phyloP scores from a whole-genome alignment of 2,329 filamentous ascomycete genomes.

The Sphaerostilbella broomeana region DNA sequence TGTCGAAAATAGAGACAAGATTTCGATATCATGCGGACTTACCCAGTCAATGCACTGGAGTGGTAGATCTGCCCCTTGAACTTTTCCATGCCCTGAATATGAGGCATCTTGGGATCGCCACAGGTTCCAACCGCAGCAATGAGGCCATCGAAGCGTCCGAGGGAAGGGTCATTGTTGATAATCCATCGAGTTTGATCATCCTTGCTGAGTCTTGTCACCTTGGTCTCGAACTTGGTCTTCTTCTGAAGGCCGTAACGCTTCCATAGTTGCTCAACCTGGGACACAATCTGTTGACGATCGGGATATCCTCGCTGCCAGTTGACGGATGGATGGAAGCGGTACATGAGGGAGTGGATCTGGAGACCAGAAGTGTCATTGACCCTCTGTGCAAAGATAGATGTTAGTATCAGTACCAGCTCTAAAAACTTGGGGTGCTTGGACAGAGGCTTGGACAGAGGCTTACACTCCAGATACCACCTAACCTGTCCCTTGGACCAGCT shows the following conservation, averaged over 20 bases:
- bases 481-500: conserved; percentile 53
- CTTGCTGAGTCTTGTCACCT: conserved; percentile 62
- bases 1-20: neutral
- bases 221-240: conserved; percentile 65
- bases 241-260: conserved; percentile 64
- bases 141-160: conserved; percentile 71
- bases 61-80: conserved; percentile 70
- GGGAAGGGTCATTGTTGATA: conserved; percentile 66
- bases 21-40: conserved; percentile 13
- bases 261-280: conserved; percentile 67
- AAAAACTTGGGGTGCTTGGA: no score
- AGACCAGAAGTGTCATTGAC: conserved; percentile 78
- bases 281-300: conserved; percentile 65
- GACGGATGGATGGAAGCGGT: conserved; percentile 77
- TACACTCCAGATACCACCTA: conserved; percentile 79
- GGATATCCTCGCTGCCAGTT: conserved; percentile 73
- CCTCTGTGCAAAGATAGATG: conserved; percentile 36
- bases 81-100: conserved; percentile 60
- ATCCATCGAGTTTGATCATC: conserved; percentile 67
- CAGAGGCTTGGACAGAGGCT: conserved; percentile 23
- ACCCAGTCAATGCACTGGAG: conserved; percentile 65
- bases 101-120: conserved; percentile 67
- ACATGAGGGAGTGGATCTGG: conserved; percentile 83
- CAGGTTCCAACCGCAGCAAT: conserved; percentile 76
- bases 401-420: neutral